These are phyloP conservation scores for Debaryomycetaceae sp. DNA, from an alignment of 1,139 yeast species.

Conservation along the genomic window DNA sequence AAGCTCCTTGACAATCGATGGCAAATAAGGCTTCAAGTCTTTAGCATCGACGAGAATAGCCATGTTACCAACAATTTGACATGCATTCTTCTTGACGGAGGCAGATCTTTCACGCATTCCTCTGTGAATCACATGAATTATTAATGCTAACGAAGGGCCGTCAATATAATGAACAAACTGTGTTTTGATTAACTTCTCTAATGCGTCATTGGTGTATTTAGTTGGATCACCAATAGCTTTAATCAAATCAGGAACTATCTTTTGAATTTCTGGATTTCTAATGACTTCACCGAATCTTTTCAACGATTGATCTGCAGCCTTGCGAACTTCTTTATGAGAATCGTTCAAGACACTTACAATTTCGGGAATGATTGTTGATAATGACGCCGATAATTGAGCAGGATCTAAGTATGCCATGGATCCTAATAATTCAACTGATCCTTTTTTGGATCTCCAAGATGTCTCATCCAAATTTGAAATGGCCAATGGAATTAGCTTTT, in stretches of 20 bases:
- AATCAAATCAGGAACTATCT: conserved; percentile 80
- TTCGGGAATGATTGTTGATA: conserved; percentile 90
- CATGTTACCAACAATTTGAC: conserved; percentile 98
- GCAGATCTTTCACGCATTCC: conserved; percentile 96
- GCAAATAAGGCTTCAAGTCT: conserved; percentile 82
- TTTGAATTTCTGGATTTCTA: conserved; percentile 94
- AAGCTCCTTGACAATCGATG: conserved; percentile 71
- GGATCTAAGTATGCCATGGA: conserved; percentile 98
- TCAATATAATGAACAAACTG: conserved; percentile 97
- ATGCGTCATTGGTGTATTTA: conserved; percentile 78
- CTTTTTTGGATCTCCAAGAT: conserved; percentile 96
- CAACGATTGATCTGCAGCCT: conserved; percentile 87
- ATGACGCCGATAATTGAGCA: conserved; percentile 82
- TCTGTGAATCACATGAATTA: conserved; percentile 90
- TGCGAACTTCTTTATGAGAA: conserved; percentile 93
- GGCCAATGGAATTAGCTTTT: conserved; percentile 86
- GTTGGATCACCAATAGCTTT: conserved; percentile 97
- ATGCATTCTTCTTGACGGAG: conserved; percentile 84
- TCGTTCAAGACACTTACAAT: conserved; percentile 94
- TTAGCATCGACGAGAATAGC: conserved; percentile 87
- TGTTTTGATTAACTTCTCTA: conserved; percentile 81
- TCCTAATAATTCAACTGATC: conserved; percentile 93
- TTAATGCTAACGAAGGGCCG: conserved; percentile 94
- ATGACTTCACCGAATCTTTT: conserved; percentile 95
- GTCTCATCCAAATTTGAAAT: conserved; percentile 81